phyloP scores from a whole-genome alignment of 768 basidiomycete species.

The Termitomyces sp. region DNA sequence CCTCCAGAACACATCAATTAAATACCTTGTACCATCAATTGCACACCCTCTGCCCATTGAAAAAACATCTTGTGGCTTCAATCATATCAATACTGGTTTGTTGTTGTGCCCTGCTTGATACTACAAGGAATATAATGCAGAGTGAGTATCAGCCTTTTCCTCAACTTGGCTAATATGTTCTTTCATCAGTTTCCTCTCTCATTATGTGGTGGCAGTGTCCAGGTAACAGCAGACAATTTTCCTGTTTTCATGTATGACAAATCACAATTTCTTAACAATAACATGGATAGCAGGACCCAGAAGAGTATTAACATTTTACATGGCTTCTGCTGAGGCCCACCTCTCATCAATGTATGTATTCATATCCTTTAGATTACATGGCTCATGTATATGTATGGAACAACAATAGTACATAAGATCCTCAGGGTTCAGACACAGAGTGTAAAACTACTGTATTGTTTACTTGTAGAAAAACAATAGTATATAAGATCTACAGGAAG shows the following conservation, averaged over 20 bases:
- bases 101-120: background rate
- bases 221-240: background rate
- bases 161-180: background rate
- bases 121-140: background rate
- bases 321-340: background rate
- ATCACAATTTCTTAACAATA: background rate
- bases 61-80: background rate
- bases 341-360: background rate
- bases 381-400: too few relatives aligned
- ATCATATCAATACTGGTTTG: background rate
- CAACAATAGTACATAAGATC: too few relatives aligned
- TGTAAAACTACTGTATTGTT: too few relatives aligned
- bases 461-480: too few relatives aligned
- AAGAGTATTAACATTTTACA: background rate
- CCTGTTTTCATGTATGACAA: conserved; percentile 1
- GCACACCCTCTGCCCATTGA: background rate
- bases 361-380: background rate
- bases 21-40: background rate
- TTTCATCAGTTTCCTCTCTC: background rate
- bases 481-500: too few relatives aligned
- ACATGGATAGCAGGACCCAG: background rate
- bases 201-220: background rate
- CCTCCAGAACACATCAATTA: background rate
- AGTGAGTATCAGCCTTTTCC: background rate
- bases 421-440: too few relatives aligned